Base-by-base conservation (phyloP, 1,284 basidiomycete genomes). In the Tilletiopsis washingtonensis region DNA sequence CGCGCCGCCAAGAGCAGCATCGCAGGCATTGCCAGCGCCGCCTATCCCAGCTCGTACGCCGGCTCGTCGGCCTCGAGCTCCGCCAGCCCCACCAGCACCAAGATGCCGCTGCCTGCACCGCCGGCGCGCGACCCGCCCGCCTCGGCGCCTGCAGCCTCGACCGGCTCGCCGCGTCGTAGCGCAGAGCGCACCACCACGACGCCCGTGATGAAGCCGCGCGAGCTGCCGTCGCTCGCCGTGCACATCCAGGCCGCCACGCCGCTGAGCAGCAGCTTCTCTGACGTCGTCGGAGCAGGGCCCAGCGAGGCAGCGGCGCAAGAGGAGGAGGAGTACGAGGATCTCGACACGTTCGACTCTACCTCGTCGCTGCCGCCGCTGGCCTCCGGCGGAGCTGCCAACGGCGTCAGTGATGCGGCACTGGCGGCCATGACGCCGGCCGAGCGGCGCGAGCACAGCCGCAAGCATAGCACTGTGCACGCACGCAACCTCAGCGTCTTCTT, bases 401-500 rank as follows among this genome's bases (percentile, higher is more conserved):
- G 45, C 26, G 25, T 12, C 19, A 38, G 32, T 36, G 17, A 3
- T 14, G 14, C 24, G 26, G 24, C 17, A 12, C 41, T 45, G 24
- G 41, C 53, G 47, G 51, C 56, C 2, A 67, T 68, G 64, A 54
- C 59, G 7, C 43, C 55, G 3, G 64, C 67, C 1, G 66, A 70
- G 40, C 51, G 60, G 25, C 57, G 69, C 7, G 69, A 70, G 40
- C 69, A 71, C 39, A 70, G 67, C 21, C 59, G 69, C 36, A 41
- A 48, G 20, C 62, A 67, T 42, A 69, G 66, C n/a, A 38, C 51
- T 9, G 54, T 69, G 2, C 69, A 71, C 49, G 46, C 55, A 19
- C 60, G 69, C 43, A 71, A 71, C 41, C 53, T 71, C 7, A 63
- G 60, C 43, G 69, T 67, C 43, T 71, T 71, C 54, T 71, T 71